Evolutionary conservation across 2,329 filamentous ascomycete genomes (phyloP), one percentile per base, ranked within the genome.

Genomic region (Fusarium mangiferae): DNA sequence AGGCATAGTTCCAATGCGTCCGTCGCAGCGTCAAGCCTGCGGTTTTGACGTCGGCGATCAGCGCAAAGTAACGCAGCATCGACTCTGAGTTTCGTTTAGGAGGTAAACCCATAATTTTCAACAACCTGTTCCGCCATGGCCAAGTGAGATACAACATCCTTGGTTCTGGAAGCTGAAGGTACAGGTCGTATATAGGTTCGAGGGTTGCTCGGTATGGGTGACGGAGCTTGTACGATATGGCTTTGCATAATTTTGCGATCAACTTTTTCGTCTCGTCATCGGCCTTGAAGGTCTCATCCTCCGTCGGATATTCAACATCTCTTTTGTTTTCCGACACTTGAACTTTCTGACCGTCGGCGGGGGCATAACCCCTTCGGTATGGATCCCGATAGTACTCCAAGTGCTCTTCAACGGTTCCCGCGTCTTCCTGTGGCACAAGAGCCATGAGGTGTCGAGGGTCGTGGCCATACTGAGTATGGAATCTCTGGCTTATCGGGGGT

Each of bases 21-120:
- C 83, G 84, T 2, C 86, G 89, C 62, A 98, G 84, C 1, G 91
- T 88, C 49, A 97, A 89, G 5, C 90, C 89, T n/a, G 90, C 89
- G 60, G 87, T 87, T 77, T 94, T 92, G 84, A 97, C 92, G 77
- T 99, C 96, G 72, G 95, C 91, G 24, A 98, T 87, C 30, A 98
- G 85, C 10, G 91, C 90, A 72, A 98, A 92, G 82, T 96, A 98
- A 62, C 94, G 92, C 77, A 93, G 85, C 92, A 95, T 97, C 52
- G 90, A 87, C 72, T 83, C 85, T 22, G 87, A 81, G 56, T 87
- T 84, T 65, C 89, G 88, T 44, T 87, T 86, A 56, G 89, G 85
- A 14, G 90, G 88, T 51, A 89, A 87, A 26, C 92, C 91, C 71
- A 98, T 89, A 46, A 91, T 88, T 62, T 89, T 90, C 59, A 97